Evolutionary conservation across 2,329 filamentous ascomycete genomes (phyloP).

Genomic region (Emergomyces africanus): DNA sequence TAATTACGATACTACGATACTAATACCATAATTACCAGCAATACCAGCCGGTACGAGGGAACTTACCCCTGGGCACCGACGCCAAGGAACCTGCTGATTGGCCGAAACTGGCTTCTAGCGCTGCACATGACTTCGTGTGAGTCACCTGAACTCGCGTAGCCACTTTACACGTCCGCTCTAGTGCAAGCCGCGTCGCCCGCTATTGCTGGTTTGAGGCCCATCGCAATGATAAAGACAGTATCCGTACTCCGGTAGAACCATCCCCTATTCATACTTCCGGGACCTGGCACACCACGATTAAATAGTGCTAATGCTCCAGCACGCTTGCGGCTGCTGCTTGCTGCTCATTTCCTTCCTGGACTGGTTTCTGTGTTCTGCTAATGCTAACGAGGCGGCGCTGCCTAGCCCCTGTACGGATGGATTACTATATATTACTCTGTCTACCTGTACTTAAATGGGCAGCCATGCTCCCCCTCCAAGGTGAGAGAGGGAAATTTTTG

Average conservation of each 20-base stretch:
- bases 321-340: background rate
- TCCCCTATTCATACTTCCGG: background rate
- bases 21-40: background rate
- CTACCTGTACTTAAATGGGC: background rate
- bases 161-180: conserved; percentile 11
- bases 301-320: background rate
- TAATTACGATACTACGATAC: background rate
- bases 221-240: background rate
- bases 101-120: background rate
- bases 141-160: conserved; percentile 8
- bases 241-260: background rate
- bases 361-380: background rate
- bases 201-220: background rate
- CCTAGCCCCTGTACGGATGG: background rate
- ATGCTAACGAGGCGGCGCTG: background rate
- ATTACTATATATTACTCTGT: background rate
- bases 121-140: conserved; percentile 11
- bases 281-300: background rate
- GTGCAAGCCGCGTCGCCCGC: conserved; percentile 5
- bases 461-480: background rate
- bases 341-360: background rate
- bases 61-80: background rate
- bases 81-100: background rate
- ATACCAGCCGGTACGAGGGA: background rate
- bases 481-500: background rate